Conservation (phyloP, 129 eudicot species). For the Glebionis coronaria region DNA sequence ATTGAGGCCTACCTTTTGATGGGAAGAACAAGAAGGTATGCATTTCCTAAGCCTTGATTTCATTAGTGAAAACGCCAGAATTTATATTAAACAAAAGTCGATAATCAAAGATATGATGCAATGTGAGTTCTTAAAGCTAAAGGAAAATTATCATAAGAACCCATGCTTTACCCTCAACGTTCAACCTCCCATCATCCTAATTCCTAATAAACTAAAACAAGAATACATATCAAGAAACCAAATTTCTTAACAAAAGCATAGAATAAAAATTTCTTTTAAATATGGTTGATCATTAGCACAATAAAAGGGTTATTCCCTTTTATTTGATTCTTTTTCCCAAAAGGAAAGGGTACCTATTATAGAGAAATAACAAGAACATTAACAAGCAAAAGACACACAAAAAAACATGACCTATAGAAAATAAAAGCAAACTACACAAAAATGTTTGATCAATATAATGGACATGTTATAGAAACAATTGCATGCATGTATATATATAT, state of each 20-base stretch:
- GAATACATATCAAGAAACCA: slow-evolving; percentile 17
- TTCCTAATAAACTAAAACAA: slow-evolving; percentile 7
- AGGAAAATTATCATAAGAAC: slow-evolving; percentile 39
- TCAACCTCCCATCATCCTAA: slow-evolving; percentile 43
- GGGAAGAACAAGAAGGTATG: slow-evolving; percentile 74
- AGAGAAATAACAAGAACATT: too few relatives aligned
- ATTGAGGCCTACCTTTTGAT: slow-evolving; percentile 41
- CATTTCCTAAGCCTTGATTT: slow-evolving; percentile 64
- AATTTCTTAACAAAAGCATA: not conserved
- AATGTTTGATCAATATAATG: not conserved
- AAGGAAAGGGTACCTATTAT: slow-evolving; percentile 23
- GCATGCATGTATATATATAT: not conserved
- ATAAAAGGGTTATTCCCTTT: slow-evolving; percentile 53
- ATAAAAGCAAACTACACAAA: not conserved
- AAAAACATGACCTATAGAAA: not conserved
- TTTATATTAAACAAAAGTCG: slow-evolving; percentile 19
- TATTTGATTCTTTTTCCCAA: slow-evolving; percentile 25
- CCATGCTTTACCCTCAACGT: slow-evolving; percentile 55
- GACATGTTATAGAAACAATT: not conserved
- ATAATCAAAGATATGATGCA: slow-evolving; percentile 22
- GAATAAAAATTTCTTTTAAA: not conserved
- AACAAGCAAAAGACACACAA: not conserved
- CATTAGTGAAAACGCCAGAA: slow-evolving; percentile 35
- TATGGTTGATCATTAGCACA: slow-evolving; percentile 39
- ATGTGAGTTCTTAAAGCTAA: slow-evolving; percentile 25